Base-by-base conservation (phyloP, 2,329 filamentous ascomycete species). In the Xylaria sp. region DNA sequence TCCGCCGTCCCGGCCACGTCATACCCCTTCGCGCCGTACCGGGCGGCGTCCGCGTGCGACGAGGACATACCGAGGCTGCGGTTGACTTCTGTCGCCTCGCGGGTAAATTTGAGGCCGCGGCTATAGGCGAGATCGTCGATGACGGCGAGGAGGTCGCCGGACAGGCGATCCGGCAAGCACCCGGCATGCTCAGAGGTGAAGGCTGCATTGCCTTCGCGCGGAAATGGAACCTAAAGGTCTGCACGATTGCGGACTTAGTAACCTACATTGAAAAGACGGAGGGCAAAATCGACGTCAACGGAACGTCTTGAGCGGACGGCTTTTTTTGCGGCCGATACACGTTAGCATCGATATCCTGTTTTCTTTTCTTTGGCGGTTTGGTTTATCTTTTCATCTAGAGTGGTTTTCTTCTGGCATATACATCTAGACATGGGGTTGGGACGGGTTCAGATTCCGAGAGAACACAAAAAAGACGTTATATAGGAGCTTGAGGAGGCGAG, bases 171-270 rank as follows among this genome's bases (percentile, higher is more conserved):
- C 79, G 86, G 66, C 73, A 74, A 9, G 86, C 83, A 18, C 83
- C 87, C n/a, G 91, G 89, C 30, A 99, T 99, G 94, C 87, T 97
- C 86, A 79, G 92, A 67, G 85, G 91, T 64, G 91, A 96, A 77
- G 90, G 85, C 44, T 97, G 92, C 76, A 79, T 99, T 71, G 83
- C 80, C 54, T 99, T 99, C 81, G 94, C 92, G 34, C 85, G 86
- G 75, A 86, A 82, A 75, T 97, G 89, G 86, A 92, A 92, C 3
- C 79, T 99, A 67, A 94, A 89, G 79, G 91, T 96, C 60, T 96
- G 92, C 76, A 97, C 94, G 35, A 97, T 99, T 76, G 92, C 93
- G 72, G 92, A 93, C 75, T 75, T 99, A 76, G 88, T 93, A 34
- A 80, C 79, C 59, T 89, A 95, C 73, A 78, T 96, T 60, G 88